Evolutionary conservation across 148 eudicot genomes (phyloP).

Genomic region (Tetragonia tetragonoides): DNA sequence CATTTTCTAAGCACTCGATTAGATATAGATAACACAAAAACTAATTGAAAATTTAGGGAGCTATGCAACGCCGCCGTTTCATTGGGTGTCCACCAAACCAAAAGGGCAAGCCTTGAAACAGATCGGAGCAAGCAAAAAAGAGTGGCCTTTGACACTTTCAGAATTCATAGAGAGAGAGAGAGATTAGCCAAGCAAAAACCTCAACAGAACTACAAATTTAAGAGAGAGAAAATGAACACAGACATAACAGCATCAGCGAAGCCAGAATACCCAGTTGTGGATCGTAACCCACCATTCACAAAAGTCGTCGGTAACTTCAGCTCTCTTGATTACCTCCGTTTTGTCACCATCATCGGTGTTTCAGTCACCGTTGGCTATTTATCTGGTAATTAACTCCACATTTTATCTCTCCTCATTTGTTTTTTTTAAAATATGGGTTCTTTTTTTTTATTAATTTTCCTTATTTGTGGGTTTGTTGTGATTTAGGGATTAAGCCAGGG

Average conservation of each 20-base stretch:
- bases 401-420: not conserved
- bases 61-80: no score
- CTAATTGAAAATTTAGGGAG: no score
- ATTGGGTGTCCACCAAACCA: not conserved
- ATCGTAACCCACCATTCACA: constrained; percentile 93
- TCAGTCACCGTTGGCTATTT: constrained; percentile 92
- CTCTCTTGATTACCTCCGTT: constrained; percentile 83
- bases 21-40: no score
- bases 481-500: constrained; percentile 75
- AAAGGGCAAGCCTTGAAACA: not conserved
- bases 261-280: constrained; percentile 84
- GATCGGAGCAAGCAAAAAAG: constrained; percentile 6
- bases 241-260: constrained; percentile 87
- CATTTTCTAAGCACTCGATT: no score
- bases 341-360: constrained; percentile 81
- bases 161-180: not conserved
- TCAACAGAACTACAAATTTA: no score
- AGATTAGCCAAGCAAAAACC: no score
- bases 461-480: not conserved
- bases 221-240: constrained; percentile 64
- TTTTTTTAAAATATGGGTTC: not conserved
- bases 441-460: not conserved
- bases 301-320: constrained; percentile 88
- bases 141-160: not conserved
- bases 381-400: constrained; percentile 44